These are phyloP conservation scores for Solanum hybrid DNA, from an alignment of 305 asterid genomes.

Conservation along the genomic window DNA sequence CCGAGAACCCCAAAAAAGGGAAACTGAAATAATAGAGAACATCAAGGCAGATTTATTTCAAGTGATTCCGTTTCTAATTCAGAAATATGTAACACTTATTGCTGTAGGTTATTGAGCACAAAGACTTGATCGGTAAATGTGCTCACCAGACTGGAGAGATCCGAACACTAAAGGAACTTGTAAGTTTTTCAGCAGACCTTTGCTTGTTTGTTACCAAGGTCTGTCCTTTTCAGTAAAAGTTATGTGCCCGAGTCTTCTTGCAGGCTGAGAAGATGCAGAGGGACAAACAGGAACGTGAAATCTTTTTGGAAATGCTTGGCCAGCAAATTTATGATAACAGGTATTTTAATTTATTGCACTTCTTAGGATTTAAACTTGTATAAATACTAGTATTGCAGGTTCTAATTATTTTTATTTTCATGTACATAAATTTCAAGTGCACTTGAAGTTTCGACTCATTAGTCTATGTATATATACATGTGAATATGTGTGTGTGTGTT, in stretches of 20 bases:
- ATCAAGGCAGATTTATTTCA: neutral
- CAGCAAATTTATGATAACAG: conserved; percentile 76
- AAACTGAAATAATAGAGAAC: neutral
- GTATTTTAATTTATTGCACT: conserved; percentile 21
- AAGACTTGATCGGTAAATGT: conserved; percentile 47
- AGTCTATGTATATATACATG: neutral
- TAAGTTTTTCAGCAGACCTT: conserved; percentile 23
- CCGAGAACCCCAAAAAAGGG: neutral
- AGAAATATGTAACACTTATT: conserved; percentile 13
- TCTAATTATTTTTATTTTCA: neutral
- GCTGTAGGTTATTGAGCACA: conserved; percentile 67
- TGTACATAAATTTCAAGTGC: neutral
- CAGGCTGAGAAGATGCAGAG: conserved; percentile 78
- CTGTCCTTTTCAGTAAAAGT: conserved; percentile 3
- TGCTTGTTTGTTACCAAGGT: neutral
- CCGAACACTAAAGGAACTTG: conserved; percentile 59
- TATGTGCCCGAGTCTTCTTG: conserved; percentile 1
- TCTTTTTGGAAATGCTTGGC: conserved; percentile 75
- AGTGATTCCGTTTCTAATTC: neutral
- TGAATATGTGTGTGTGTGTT: neutral
- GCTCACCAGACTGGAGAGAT: conserved; percentile 48
- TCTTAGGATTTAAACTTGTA: neutral
- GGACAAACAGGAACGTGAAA: conserved; percentile 71
- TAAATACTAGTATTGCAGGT: neutral
- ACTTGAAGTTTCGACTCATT: neutral